These are phyloP conservation scores for Backusella westeae DNA, from an alignment of 192 early-diverging fungal species.

Conservation along the genomic window DNA sequence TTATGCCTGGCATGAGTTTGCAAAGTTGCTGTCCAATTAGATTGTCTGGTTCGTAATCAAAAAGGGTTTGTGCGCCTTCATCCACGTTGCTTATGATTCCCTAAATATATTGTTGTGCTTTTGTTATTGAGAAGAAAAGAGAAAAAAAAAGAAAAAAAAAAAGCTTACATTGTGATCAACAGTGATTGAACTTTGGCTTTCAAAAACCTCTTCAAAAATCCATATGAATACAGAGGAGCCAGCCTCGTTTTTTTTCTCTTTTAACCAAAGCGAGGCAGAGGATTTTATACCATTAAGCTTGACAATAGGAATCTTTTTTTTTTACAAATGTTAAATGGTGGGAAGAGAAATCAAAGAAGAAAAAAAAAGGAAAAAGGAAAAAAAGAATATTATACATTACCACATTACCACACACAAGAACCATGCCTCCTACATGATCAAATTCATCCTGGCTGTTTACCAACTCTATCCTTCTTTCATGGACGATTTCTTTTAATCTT, in stretches of 20 bases:
- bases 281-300: slow-evolving; percentile 51
- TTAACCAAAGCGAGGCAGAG: slow-evolving; percentile 61
- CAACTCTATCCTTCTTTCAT: slow-evolving; percentile 18
- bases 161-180: slow-evolving; percentile 18
- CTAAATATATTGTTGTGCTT: slow-evolving; percentile 20
- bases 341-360: slow-evolving; percentile 4
- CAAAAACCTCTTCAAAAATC: slow-evolving; percentile 63
- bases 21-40: slow-evolving; percentile 29
- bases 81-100: slow-evolving; percentile 48
- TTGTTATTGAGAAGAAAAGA: neutral
- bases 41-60: slow-evolving; percentile 44
- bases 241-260: slow-evolving; percentile 45
- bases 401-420: slow-evolving; percentile 35
- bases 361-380: neutral
- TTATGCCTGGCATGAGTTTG: slow-evolving; percentile 8
- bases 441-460: slow-evolving; percentile 14
- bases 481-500: slow-evolving; percentile 31
- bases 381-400: slow-evolving; percentile 13
- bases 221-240: slow-evolving; percentile 55
- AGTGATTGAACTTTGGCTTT: slow-evolving; percentile 23
- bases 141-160: neutral
- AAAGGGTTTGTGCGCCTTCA: slow-evolving; percentile 39
- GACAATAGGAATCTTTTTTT: slow-evolving; percentile 47
- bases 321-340: neutral
- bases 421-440: slow-evolving; percentile 16